Evolutionary conservation across 2,329 filamentous ascomycete genomes (phyloP).

Genomic region (Aspergillus novofumigatus): DNA sequence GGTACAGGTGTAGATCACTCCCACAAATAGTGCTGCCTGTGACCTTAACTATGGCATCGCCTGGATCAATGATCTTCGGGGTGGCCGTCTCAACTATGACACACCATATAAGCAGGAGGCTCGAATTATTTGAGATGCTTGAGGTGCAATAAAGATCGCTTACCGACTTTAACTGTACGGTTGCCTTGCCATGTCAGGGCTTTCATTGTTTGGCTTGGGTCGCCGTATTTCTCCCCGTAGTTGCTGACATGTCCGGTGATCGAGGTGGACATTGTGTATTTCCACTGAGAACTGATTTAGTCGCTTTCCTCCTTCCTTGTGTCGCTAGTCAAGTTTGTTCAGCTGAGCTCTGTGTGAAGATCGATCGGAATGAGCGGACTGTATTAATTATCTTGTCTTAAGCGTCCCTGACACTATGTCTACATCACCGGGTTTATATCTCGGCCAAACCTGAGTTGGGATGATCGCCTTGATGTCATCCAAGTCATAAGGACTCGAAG

Average conservation of each 20-base stretch:
- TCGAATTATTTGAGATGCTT: not conserved
- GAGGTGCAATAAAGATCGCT: not conserved
- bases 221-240: not conserved
- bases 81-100: constrained; percentile 58
- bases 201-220: not conserved
- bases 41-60: constrained; percentile 76
- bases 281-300: not conserved
- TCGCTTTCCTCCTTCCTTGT: not conserved
- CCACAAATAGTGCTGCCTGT: constrained; percentile 63
- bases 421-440: not conserved
- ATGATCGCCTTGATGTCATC: not conserved
- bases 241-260: not conserved
- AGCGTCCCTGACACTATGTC: not conserved
- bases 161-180: not conserved
- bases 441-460: not conserved
- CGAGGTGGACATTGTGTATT: not conserved
- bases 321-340: not conserved
- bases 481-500: not conserved
- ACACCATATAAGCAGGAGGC: too few species aligned
- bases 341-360: not conserved
- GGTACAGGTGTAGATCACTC: constrained; percentile 53
- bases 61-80: constrained; percentile 67
- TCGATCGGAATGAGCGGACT: not conserved
- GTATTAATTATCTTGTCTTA: not conserved
- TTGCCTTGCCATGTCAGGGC: not conserved